Percentiles rank a stretch among this genome's conserved stretches.
Conservation (phyloP, 352 stramenopile genomes). For the Globisporangium canariense region DNA sequence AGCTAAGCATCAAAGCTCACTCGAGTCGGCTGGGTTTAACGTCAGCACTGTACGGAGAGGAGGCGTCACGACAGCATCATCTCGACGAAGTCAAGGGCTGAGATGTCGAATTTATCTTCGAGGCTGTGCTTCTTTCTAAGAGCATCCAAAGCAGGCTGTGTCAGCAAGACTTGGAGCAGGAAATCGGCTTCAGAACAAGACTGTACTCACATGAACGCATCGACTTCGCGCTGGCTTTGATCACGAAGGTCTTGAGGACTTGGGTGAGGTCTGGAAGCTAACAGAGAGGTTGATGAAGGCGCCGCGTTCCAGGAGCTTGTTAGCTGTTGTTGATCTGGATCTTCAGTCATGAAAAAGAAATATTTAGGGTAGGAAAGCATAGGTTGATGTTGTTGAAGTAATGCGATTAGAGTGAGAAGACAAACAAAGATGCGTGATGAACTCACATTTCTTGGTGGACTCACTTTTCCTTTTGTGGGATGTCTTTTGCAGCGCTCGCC, state of each 20-base stretch:
- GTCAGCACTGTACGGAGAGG: not conserved
- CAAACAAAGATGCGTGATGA: constrained; percentile 5
- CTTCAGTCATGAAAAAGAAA: constrained; percentile 14
- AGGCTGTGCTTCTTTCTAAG: constrained; percentile 42
- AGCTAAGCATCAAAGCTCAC: not conserved
- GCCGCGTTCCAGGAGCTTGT: not conserved
- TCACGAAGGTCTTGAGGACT: constrained; percentile 1
- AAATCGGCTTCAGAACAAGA: not conserved
- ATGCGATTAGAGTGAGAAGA: constrained; percentile 13
- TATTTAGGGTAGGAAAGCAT: constrained; percentile 20
- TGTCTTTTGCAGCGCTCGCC: not conserved
- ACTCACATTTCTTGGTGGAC: constrained; percentile 7
- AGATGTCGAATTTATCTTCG: constrained; percentile 41
- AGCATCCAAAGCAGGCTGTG: not conserved
- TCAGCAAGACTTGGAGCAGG: not conserved
- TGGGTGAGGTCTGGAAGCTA: not conserved
- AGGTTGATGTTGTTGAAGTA: constrained; percentile 21
- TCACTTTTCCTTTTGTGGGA: constrained; percentile 5
- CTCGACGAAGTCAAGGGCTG: constrained; percentile 60
- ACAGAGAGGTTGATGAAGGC: not conserved
- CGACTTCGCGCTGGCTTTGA: constrained; percentile 11
- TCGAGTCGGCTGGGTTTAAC: not conserved
- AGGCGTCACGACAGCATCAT: constrained; percentile 50
- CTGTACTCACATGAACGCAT: constrained; percentile 33
- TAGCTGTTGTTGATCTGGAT: constrained; percentile 10